Evolutionary conservation across 106 monocot genomes (phyloP), one percentile per base, ranked within the genome.

Genomic region (Dioscorea dumetorum): DNA sequence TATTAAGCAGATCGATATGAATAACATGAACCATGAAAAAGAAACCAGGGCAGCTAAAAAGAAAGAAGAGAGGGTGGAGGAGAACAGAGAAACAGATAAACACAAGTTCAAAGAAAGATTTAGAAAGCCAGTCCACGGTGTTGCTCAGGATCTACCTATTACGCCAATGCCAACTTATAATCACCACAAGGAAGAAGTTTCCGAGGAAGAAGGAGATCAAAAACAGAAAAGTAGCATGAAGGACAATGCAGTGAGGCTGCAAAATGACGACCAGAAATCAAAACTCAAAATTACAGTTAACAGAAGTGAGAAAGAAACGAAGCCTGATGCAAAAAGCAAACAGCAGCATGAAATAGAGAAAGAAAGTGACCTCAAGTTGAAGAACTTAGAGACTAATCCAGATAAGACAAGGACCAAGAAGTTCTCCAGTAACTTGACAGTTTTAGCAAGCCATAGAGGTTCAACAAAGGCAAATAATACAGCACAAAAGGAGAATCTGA

Each of bases 1-100:
- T 12, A 58, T 33, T 16, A 70, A 21, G 70, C 48, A 60, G 24
- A 56, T 50, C 5, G 73, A 80, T 22, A 16, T 52, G 0, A 24
- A n/a, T 31, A 58, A 61, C 33, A 69, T 17, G 13, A 32, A 70
- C 53, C 32, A 64, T 15, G 28, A 10, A 49, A 73, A 62, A 71
- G 67, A 63, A 67, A 20, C 48, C 34, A 58, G 18, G 35, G 64
- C 48, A 32, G 24, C 48, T 17, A 80, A 75, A 67, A 77, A 67
- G 22, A 49, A 72, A 48, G 48, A 13, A 50, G 32, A 16, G 23
- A 41, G 50, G 33, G 12, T 12, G 48, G 51, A 33, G 50, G 70
- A 72, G 33, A 34, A 19, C 51, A 60, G 12, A 28, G 51, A 53
- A 22, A 31, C 13, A 58, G 60, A 49, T 48, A 67, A 59, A 64